Evolutionary conservation across 768 basidiomycete species (phyloP).

Genomic region (Mycena rosella): DNA sequence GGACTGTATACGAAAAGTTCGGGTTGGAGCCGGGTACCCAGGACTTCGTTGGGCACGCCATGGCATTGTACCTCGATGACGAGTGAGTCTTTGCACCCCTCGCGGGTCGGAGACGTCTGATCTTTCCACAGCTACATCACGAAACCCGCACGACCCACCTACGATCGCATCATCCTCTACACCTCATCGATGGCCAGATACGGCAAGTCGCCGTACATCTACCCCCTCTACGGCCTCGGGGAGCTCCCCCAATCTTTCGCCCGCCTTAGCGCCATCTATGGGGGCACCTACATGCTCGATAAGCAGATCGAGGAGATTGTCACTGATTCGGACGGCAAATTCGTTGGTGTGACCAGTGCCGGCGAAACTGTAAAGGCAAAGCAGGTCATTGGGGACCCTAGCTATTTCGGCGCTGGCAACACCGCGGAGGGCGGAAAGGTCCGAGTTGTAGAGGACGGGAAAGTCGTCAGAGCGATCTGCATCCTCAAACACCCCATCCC

Average conservation of each 20-base stretch:
- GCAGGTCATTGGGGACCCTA: slow-evolving; percentile 97
- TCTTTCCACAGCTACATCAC: slow-evolving; percentile 80
- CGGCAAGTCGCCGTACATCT: slow-evolving; percentile 99
- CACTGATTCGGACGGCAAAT: slow-evolving; percentile 87
- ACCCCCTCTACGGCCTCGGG: slow-evolving; percentile 98
- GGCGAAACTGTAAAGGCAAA: slow-evolving; percentile 96
- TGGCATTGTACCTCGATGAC: slow-evolving; percentile 98
- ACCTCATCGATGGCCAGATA: slow-evolving; percentile 99
- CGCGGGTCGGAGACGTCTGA: neutral
- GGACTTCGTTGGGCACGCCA: slow-evolving; percentile 99
- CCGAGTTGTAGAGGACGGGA: slow-evolving; percentile 91
- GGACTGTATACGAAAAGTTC: slow-evolving; percentile 95
- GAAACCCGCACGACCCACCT: slow-evolving; percentile 90
- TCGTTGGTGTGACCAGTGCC: slow-evolving; percentile 91
- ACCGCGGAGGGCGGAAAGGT: slow-evolving; percentile 78
- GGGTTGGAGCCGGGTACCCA: slow-evolving; percentile 97
- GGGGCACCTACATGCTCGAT: slow-evolving; percentile 99
- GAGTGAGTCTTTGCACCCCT: slow-evolving; percentile 76
- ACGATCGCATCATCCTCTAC: slow-evolving; percentile 96
- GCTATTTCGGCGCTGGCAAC: slow-evolving; percentile 90
- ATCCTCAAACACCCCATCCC: slow-evolving; percentile 98
- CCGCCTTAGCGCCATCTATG: slow-evolving; percentile 97
- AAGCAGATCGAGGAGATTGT: slow-evolving; percentile 94
- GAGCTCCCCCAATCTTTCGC: slow-evolving; percentile 99
- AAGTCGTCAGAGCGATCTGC: slow-evolving; percentile 97